Evolutionary conservation across 371 early-diverging fungal genomes (phyloP).

Genomic region (Mortierella sp.): DNA sequence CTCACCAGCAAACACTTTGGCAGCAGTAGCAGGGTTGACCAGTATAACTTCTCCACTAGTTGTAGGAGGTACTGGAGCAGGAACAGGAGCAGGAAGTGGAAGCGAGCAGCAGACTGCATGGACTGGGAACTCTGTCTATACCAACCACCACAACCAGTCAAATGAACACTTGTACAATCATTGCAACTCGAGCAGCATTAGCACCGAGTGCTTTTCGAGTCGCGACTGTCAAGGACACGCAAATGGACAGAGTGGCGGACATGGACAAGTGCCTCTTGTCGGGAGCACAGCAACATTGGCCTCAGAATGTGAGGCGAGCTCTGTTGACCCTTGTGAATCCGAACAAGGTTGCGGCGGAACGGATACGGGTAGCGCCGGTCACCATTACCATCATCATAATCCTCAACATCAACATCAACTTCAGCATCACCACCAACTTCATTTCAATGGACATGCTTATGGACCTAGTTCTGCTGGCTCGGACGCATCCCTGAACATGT

Average conservation of each 20-base stretch:
- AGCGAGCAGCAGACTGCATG: neutral
- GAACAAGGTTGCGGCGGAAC: constrained; percentile 15
- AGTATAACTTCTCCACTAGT: neutral
- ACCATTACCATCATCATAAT: no score
- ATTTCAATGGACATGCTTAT: neutral
- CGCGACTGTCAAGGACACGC: constrained; percentile 2
- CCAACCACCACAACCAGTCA: neutral
- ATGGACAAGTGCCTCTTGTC: neutral
- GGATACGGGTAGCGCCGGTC: no score
- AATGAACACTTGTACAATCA: constrained; percentile 19
- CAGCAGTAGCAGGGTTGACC: neutral
- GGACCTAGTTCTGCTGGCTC: constrained; percentile 24
- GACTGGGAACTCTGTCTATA: neutral
- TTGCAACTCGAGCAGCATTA: constrained; percentile 16
- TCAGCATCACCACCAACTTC: neutral
- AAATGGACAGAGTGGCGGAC: neutral
- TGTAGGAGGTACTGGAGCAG: neutral
- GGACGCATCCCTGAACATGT: constrained; percentile 16
- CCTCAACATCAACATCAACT: neutral
- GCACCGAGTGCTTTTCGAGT: constrained; percentile 25
- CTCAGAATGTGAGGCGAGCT: constrained; percentile 30
- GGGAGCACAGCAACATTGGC: constrained; percentile 23
- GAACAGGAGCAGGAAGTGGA: neutral
- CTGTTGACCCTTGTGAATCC: constrained; percentile 25
- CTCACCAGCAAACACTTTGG: neutral